Evolutionary conservation across 2,329 filamentous ascomycete genomes (phyloP).

Genomic region (Microthyrium microscopicum): DNA sequence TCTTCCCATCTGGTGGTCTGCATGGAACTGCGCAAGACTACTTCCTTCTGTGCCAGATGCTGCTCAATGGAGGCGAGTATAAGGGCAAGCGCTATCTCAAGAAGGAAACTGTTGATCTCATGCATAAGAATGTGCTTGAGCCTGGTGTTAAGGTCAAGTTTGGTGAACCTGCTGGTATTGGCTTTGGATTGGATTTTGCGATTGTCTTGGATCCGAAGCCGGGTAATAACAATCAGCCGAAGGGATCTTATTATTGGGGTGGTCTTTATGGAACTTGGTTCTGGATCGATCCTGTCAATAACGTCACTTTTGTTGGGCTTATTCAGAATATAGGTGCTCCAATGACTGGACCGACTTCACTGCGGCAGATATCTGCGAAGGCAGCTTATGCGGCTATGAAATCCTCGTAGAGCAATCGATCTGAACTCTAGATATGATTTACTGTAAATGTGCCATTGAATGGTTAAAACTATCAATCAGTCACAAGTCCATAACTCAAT

Average conservation of each 20-base stretch:
- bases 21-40: constrained; percentile 4
- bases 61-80: constrained; percentile 3
- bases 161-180: neutral
- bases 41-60: constrained; percentile 2
- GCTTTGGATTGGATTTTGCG: constrained; percentile 6
- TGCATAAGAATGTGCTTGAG: constrained; percentile 2
- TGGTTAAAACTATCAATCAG: no score
- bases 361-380: constrained; percentile 3
- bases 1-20: constrained; percentile 1
- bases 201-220: constrained; percentile 1
- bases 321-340: neutral
- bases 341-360: neutral
- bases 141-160: neutral
- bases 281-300: constrained; percentile 3
- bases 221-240: neutral
- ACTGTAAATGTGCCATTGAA: no score
- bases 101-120: constrained; percentile 1
- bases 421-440: no score
- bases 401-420: no score
- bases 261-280: constrained; percentile 4
- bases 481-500: no score
- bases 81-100: constrained; percentile 4
- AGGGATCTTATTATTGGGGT: constrained; percentile 4
- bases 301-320: neutral
- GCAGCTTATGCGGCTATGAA: constrained; percentile 1